Percentiles rank a stretch among this genome's conserved stretches.
phyloP scores from a whole-genome alignment of 441 rosid genomes.

The Euphorbia corollata region DNA sequence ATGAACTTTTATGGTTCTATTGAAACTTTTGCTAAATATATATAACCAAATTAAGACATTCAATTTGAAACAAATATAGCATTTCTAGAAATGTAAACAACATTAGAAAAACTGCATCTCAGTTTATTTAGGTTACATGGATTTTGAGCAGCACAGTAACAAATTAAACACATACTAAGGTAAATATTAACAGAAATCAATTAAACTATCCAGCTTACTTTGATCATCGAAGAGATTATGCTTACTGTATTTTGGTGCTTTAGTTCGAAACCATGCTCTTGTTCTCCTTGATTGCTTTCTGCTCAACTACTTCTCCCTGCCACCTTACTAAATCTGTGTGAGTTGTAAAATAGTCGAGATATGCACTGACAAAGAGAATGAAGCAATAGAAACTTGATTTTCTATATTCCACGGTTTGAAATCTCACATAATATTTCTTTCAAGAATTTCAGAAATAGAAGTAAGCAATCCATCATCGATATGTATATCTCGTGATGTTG shows the following conservation, averaged over 20 bases:
- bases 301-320: conserved; percentile 71
- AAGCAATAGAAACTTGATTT: too few species aligned
- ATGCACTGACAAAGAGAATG: conserved; percentile 36
- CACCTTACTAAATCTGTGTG: conserved; percentile 73
- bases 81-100: neutral
- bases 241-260: conserved; percentile 15
- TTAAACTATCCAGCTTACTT: conserved; percentile 14
- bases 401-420: too few species aligned
- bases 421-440: too few species aligned
- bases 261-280: conserved; percentile 96
- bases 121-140: neutral
- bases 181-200: conserved; percentile 5
- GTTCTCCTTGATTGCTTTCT: conserved; percentile 65
- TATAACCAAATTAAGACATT: neutral
- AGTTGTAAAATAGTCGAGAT: conserved; percentile 81
- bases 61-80: neutral
- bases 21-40: neutral
- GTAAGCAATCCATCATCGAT: too few species aligned
- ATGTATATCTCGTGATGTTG: too few species aligned
- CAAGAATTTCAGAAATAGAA: too few species aligned
- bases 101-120: neutral
- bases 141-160: neutral
- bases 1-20: neutral
- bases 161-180: neutral
- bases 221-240: neutral